These are phyloP conservation scores for Cyclocybe cylindracea DNA, from an alignment of 768 basidiomycete species.

Conservation along the genomic window DNA sequence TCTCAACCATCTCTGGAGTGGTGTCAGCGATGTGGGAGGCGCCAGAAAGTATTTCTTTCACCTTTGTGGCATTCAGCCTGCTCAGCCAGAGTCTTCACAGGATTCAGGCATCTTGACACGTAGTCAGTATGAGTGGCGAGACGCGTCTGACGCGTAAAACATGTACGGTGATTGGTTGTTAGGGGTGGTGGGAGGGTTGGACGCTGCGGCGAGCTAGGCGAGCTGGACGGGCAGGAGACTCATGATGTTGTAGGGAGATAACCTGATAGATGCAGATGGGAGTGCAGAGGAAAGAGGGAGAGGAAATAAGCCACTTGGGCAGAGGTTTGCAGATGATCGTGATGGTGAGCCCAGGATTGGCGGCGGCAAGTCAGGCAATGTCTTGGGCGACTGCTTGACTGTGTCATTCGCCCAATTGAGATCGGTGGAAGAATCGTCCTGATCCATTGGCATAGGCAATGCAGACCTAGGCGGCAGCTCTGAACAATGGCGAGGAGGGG, in stretches of 20 bases:
- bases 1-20: slow-evolving; percentile 90
- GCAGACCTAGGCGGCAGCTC: too few species aligned
- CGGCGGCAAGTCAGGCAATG: slow-evolving; percentile 87
- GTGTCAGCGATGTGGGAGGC: slow-evolving; percentile 12
- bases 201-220: slow-evolving; percentile 20
- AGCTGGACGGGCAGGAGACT: slow-evolving; percentile 39
- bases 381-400: slow-evolving; percentile 85
- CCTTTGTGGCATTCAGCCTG: slow-evolving; percentile 99
- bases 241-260: slow-evolving; percentile 43
- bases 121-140: slow-evolving; percentile 36
- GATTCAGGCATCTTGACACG: slow-evolving; percentile 69
- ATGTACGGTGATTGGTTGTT: slow-evolving; percentile 44
- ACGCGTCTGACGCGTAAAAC: slow-evolving; percentile 30
- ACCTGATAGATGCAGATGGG: slow-evolving; percentile 38
- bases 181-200: slow-evolving; percentile 17
- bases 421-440: too few species aligned
- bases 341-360: slow-evolving; percentile 82
- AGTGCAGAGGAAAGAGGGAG: slow-evolving; percentile 46
- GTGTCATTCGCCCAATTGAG: too few species aligned
- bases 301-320: slow-evolving; percentile 72
- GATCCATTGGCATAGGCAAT: too few species aligned
- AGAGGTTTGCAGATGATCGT: slow-evolving; percentile 87
- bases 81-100: slow-evolving; percentile 97
- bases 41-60: slow-evolving; percentile 26
- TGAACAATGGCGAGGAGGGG: too few species aligned